A percentile compares a stretch with the other conserved stretches of the same genome.
Evolutionary conservation across 2,329 filamentous ascomycete genomes (phyloP).

Genomic region (Fusarium sororula): DNA sequence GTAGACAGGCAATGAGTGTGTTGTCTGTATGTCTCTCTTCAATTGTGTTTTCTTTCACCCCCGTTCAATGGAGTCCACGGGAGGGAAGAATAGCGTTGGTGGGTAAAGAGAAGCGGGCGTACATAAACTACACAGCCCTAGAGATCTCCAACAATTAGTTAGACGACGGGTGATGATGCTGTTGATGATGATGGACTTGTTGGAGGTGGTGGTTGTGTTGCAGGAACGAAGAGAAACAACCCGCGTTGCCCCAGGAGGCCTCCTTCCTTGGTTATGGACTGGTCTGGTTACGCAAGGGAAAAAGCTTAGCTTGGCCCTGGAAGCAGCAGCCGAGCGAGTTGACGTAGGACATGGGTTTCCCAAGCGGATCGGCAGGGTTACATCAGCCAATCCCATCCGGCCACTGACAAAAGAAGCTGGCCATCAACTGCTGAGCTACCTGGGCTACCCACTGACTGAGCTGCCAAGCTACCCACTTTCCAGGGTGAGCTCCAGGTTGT

Average conservation of each 20-base stretch:
- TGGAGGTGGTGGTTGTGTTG: slow-evolving; percentile 20
- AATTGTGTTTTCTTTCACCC: neutral
- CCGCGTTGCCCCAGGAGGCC: slow-evolving; percentile 28
- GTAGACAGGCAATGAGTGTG: neutral
- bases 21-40: neutral
- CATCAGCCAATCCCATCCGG: neutral
- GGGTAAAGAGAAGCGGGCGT: slow-evolving; percentile 1
- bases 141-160: neutral
- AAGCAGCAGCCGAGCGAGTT: slow-evolving; percentile 4
- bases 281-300: neutral
- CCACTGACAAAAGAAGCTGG: neutral
- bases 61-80: slow-evolving; percentile 5
- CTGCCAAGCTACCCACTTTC: slow-evolving; percentile 16
- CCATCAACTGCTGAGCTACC: slow-evolving; percentile 7
- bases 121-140: slow-evolving; percentile 10
- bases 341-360: slow-evolving; percentile 34
- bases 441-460: neutral
- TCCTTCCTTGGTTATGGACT: slow-evolving; percentile 10
- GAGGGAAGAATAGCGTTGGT: neutral
- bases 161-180: neutral
- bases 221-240: slow-evolving; percentile 8
- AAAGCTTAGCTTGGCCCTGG: slow-evolving; percentile 7
- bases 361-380: slow-evolving; percentile 1
- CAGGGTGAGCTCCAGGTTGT: slow-evolving; percentile 20
- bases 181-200: slow-evolving; percentile 6